A percentile compares a stretch with the other conserved stretches of the same genome.
Evolutionary conservation across 441 rosid genomes (phyloP).

Genomic region (Lepidium campestre): DNA sequence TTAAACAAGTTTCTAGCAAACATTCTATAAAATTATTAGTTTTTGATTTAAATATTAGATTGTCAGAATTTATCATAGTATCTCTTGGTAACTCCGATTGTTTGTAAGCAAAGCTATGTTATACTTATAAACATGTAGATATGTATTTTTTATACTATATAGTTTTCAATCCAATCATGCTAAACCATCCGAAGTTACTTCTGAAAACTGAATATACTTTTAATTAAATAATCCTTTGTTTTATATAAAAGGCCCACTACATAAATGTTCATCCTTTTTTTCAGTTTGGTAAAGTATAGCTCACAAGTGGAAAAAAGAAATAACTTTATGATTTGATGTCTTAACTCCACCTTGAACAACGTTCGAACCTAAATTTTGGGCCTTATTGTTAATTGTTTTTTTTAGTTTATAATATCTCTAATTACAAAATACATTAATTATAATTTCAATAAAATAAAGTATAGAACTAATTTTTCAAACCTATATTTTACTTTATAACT

Average conservation of each 20-base stretch:
- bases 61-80: not conserved
- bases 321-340: not conserved
- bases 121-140: not conserved
- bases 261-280: not conserved
- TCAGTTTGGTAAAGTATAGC: not conserved
- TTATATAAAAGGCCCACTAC: constrained; percentile 6
- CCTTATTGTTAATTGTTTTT: not conserved
- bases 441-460: not conserved
- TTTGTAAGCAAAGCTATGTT: not conserved
- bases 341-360: not conserved
- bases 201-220: not conserved
- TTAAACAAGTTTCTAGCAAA: not conserved
- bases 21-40: not conserved
- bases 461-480: not conserved
- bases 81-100: too few relatives aligned
- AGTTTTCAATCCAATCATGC: not conserved
- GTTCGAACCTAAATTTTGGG: not conserved
- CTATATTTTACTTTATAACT: not conserved
- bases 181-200: not conserved
- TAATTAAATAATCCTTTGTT: not conserved
- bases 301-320: not conserved
- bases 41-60: not conserved
- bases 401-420: not conserved
- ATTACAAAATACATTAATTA: not conserved
- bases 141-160: not conserved